Evolutionary conservation across 2,329 filamentous ascomycete species (phyloP).

Genomic region (Cucurbitaria berberidis): DNA sequence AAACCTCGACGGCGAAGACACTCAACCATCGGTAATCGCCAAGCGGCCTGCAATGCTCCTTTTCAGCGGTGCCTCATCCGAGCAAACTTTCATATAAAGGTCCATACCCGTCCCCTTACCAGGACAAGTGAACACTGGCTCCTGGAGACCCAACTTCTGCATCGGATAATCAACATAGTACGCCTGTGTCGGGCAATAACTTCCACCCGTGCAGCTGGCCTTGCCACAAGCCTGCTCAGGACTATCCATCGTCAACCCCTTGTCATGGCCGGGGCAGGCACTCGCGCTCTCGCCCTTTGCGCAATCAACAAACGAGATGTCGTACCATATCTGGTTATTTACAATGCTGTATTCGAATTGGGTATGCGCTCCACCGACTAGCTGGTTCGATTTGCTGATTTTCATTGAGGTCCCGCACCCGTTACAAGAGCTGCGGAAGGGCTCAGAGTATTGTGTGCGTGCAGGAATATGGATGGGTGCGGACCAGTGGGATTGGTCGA

Average conservation of each 20-base stretch:
- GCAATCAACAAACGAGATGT: slow-evolving; percentile 39
- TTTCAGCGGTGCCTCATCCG: slow-evolving; percentile 23
- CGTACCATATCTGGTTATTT: slow-evolving; percentile 29
- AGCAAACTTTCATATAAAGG: slow-evolving; percentile 31
- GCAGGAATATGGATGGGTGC: slow-evolving; percentile 22
- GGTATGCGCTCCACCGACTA: slow-evolving; percentile 27
- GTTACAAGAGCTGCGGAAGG: slow-evolving; percentile 20
- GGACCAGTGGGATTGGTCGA: slow-evolving; percentile 16
- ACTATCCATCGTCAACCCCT: slow-evolving; percentile 27
- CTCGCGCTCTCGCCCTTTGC: slow-evolving; percentile 25
- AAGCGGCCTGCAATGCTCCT: slow-evolving; percentile 33
- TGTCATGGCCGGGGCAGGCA: slow-evolving; percentile 30
- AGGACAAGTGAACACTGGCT: slow-evolving; percentile 33
- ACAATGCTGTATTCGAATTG: slow-evolving; percentile 38
- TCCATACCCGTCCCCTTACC: slow-evolving; percentile 23
- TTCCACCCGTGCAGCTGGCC: slow-evolving; percentile 21
- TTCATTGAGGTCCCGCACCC: slow-evolving; percentile 32
- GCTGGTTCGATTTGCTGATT: slow-evolving; percentile 31
- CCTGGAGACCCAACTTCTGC: slow-evolving; percentile 27
- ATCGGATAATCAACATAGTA: slow-evolving; percentile 34
- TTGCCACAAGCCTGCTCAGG: slow-evolving; percentile 18
- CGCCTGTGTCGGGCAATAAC: slow-evolving; percentile 31
- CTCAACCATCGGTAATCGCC: slow-evolving; percentile 4
- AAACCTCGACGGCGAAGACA: not conserved
- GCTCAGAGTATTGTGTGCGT: slow-evolving; percentile 25